Percentiles rank a stretch among this genome's conserved stretches.
phyloP scores from a whole-genome alignment of 139 green algal genomes.

The Haematococcus sp. region DNA sequence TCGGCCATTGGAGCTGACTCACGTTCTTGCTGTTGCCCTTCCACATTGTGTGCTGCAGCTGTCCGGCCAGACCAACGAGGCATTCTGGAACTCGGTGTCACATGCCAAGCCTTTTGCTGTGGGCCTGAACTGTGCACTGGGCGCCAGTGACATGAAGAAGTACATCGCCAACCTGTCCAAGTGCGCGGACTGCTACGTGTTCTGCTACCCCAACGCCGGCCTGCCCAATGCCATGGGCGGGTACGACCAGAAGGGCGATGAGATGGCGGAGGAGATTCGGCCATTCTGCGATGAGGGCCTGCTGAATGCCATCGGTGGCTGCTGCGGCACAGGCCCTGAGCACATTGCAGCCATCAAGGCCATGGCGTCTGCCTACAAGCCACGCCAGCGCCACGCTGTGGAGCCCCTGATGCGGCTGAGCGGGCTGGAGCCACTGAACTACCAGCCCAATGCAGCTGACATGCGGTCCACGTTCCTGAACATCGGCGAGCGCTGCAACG shows the following conservation, averaged over 20 bases:
- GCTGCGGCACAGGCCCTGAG: slow-evolving; percentile 88
- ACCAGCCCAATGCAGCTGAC: slow-evolving; percentile 68
- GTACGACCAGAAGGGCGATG: slow-evolving; percentile 93
- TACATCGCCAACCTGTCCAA: slow-evolving; percentile 91
- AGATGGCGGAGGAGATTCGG: slow-evolving; percentile 94
- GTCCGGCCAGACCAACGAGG: slow-evolving; percentile 97
- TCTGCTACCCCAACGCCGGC: slow-evolving; percentile 97
- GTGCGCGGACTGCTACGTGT: slow-evolving; percentile 92
- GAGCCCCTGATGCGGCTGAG: slow-evolving; percentile 82
- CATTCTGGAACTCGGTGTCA: slow-evolving; percentile 94
- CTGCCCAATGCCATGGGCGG: slow-evolving; percentile 98
- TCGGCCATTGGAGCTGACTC: too few relatives aligned
- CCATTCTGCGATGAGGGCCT: slow-evolving; percentile 87
- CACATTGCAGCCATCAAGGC: slow-evolving; percentile 86
- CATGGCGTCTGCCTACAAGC: slow-evolving; percentile 65
- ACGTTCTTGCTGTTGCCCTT: neutral
- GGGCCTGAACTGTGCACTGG: slow-evolving; percentile 97
- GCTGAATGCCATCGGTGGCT: slow-evolving; percentile 94
- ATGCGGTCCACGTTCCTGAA: slow-evolving; percentile 92
- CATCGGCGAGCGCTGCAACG: slow-evolving; percentile 97
- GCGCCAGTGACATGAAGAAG: slow-evolving; percentile 90
- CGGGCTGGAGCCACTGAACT: slow-evolving; percentile 94
- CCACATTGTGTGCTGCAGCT: slow-evolving; percentile 44
- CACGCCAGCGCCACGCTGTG: slow-evolving; percentile 61
- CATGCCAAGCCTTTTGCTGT: slow-evolving; percentile 92